Base-by-base conservation (phyloP, 495 filamentous ascomycete species). In the Daldinia vernicosa region DNA sequence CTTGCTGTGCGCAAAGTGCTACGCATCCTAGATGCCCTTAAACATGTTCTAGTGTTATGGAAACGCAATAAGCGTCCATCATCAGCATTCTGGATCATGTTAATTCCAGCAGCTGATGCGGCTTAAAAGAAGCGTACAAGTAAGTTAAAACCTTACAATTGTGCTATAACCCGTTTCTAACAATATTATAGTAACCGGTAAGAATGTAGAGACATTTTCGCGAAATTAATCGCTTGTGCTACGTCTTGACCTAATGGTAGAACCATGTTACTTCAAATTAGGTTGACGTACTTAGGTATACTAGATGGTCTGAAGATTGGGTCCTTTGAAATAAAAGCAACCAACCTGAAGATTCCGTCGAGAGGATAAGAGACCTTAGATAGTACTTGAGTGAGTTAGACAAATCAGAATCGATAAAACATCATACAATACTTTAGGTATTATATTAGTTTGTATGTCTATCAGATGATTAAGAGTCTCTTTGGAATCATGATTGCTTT, bases 1-100 rank as follows among this genome's bases (percentile, higher is more conserved):
- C 26, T 9, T 26, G n/a, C 28, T 67, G 28, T 24, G 47, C 37
- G n/a, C 66, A 2, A 40, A 58, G 33, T 33, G 40, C 51, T 17
- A n/a, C 52, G 33, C 12, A 22, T 62, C 24, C 52, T 27, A 19
- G 28, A 37, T 32, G 33, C 53, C 6, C 51, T 6, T 45, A 22
- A 24, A 57, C n/a, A 35, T 40, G 30, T 17, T 39, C 54, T 19
- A 9, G 43, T 22, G 54, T 26, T 22, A 24, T 57, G 17, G 15
- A 14, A 26, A 15, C 1, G 19, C 54, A 24, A 35, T 17, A 28
- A 37, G 32, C 43, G 5, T 24, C 8, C 43, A 47, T 47, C 7
- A 22, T 17, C 17, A 24, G 19, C 19, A 22, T 19, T 9, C 19
- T 22, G 19, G 43, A 24, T 24, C 8, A 12, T 47, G 19, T 47